Evolutionary conservation across 176 grass and related monocot genomes (phyloP).

Genomic region (Carex scoparia): DNA sequence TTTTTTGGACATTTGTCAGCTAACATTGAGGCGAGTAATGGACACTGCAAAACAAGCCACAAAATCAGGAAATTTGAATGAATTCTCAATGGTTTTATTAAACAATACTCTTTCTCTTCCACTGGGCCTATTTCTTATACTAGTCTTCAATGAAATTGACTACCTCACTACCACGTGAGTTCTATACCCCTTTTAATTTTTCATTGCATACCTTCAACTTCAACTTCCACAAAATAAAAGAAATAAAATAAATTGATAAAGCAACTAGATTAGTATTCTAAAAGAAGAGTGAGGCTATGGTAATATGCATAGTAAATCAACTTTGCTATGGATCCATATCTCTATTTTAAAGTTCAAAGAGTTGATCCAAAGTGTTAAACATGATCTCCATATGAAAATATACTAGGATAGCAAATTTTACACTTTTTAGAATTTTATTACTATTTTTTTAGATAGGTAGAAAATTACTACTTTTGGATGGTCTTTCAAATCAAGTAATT

Average conservation of each 20-base stretch:
- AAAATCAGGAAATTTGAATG: conserved; percentile 90
- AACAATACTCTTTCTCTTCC: conserved; percentile 89
- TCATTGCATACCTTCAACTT: neutral
- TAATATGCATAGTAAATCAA: no score
- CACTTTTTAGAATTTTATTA: no score
- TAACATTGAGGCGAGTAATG: conserved; percentile 86
- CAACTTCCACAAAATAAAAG: neutral
- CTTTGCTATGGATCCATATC: no score
- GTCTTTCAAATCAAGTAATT: no score
- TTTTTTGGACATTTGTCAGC: conserved; percentile 38
- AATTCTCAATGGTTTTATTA: conserved; percentile 93
- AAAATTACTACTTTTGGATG: no score
- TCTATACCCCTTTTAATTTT: conserved; percentile 20
- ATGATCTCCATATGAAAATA: no score
- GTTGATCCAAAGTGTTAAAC: no score
- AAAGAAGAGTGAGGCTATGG: neutral
- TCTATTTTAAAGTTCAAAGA: no score
- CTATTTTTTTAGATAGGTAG: no score
- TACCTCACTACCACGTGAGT: conserved; percentile 85
- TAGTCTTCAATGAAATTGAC: conserved; percentile 74
- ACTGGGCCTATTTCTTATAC: conserved; percentile 67
- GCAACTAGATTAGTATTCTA: neutral
- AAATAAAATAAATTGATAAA: neutral
- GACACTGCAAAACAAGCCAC: conserved; percentile 91
- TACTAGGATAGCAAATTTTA: no score